Conservation (phyloP, 352 stramenopile genomes). For the Plasmopara muralis region DNA sequence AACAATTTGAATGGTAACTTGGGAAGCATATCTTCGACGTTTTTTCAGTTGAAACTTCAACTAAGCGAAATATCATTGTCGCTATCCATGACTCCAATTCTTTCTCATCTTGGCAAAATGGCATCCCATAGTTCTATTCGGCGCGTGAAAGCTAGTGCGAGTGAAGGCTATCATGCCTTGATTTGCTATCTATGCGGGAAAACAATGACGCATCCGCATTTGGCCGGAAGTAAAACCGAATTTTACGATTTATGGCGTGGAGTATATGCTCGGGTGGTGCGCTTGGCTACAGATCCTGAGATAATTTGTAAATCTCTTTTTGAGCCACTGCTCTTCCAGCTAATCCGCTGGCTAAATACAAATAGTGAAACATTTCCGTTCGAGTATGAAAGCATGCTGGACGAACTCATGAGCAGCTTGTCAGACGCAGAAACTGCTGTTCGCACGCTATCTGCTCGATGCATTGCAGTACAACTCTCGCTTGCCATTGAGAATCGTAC, state of each 20-base stretch:
- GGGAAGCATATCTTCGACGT: slow-evolving; percentile 19
- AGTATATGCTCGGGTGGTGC: slow-evolving; percentile 45
- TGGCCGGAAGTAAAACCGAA: slow-evolving; percentile 48
- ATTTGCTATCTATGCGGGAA: slow-evolving; percentile 64
- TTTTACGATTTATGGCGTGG: slow-evolving; percentile 54
- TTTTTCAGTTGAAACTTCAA: slow-evolving; percentile 38
- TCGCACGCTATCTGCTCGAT: slow-evolving; percentile 55
- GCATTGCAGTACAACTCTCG: slow-evolving; percentile 49
- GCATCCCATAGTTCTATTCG: slow-evolving; percentile 48
- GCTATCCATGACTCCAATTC: slow-evolving; percentile 40
- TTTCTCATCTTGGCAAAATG: slow-evolving; percentile 44
- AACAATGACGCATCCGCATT: slow-evolving; percentile 57
- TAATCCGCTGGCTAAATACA: slow-evolving; percentile 60
- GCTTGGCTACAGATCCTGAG: slow-evolving; percentile 56
- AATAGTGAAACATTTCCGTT: slow-evolving; percentile 54
- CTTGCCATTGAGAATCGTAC: slow-evolving; percentile 32
- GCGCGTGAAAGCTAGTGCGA: slow-evolving; percentile 48
- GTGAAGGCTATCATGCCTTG: slow-evolving; percentile 67
- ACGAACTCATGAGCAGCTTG: slow-evolving; percentile 49
- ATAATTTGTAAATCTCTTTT: slow-evolving; percentile 70
- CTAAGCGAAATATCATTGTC: slow-evolving; percentile 36
- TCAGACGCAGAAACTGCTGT: slow-evolving; percentile 43
- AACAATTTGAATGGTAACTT: slow-evolving; percentile 9
- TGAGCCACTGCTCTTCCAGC: slow-evolving; percentile 63
- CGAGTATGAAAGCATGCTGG: slow-evolving; percentile 56